phyloP scores from a whole-genome alignment of 371 early-diverging fungal genomes.

The Mortierella sp. region DNA sequence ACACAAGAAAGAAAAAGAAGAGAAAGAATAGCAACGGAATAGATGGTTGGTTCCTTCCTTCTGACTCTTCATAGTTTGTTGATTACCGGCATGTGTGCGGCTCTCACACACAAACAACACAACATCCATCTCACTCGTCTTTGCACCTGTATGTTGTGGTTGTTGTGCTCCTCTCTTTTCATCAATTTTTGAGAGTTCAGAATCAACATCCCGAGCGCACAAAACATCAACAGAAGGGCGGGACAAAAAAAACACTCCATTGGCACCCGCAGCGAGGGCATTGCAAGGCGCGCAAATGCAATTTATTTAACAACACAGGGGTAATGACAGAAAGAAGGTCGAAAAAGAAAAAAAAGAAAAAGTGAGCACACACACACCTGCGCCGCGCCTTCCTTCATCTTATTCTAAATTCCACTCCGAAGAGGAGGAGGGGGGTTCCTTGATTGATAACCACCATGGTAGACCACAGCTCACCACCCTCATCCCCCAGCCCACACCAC shows the following conservation, averaged over 20 bases:
- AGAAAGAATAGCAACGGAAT: background rate
- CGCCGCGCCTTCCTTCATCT: too few species aligned
- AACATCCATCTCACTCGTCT: background rate
- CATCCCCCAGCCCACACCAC: too few species aligned
- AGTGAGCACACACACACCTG: slow-evolving; percentile 3
- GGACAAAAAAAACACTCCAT: background rate
- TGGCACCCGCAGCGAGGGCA: background rate
- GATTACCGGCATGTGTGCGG: background rate
- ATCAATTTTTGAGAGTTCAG: background rate
- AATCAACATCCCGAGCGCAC: background rate
- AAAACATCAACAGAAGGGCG: background rate
- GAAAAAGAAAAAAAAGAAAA: background rate
- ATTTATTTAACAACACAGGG: background rate
- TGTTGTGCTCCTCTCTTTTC: too few species aligned
- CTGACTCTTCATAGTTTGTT: background rate
- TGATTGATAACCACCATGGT: too few species aligned
- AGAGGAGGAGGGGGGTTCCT: too few species aligned
- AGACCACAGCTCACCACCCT: too few species aligned
- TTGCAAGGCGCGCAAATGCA: background rate
- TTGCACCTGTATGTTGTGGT: background rate
- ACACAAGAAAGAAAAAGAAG: background rate
- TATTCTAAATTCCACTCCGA: too few species aligned
- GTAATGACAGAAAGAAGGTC: background rate
- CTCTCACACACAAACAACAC: slow-evolving; percentile 4
- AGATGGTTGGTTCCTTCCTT: background rate